Conservation (phyloP, 2,329 filamentous ascomycete species). For the Bisporella sp. region DNA sequence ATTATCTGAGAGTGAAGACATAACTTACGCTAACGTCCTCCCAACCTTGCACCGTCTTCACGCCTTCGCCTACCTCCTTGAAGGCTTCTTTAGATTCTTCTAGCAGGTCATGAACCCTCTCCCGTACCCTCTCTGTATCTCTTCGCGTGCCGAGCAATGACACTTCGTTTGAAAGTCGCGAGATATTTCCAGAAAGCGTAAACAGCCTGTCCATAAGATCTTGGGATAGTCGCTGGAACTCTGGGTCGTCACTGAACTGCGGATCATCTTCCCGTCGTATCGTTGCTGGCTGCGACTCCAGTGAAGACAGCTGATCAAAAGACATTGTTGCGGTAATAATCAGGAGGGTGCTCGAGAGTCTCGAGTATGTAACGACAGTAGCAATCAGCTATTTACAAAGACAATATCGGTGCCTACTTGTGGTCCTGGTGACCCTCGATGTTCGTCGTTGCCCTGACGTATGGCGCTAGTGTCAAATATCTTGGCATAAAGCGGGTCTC, state of each 20-base stretch:
- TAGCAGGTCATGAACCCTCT: constrained; percentile 80
- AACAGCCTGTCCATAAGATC: constrained; percentile 85
- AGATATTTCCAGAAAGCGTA: constrained; percentile 80
- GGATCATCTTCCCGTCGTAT: constrained; percentile 63
- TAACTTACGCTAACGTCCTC: constrained; percentile 67
- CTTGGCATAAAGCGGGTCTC: background rate
- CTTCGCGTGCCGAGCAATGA: constrained; percentile 80
- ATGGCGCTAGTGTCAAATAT: background rate
- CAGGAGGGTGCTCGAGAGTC: background rate
- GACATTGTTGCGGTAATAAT: constrained; percentile 56
- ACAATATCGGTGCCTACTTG: constrained; percentile 16
- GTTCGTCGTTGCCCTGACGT: background rate
- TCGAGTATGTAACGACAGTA: background rate
- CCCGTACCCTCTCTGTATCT: constrained; percentile 84
- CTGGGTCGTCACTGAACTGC: constrained; percentile 83
- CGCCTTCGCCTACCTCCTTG: constrained; percentile 84
- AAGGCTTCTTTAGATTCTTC: constrained; percentile 83
- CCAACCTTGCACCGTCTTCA: constrained; percentile 88
- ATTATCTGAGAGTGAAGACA: constrained; percentile 7
- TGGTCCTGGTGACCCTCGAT: constrained; percentile 12
- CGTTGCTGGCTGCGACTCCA: constrained; percentile 73
- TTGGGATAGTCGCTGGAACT: constrained; percentile 78
- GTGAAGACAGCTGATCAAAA: constrained; percentile 76
- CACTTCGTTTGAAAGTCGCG: constrained; percentile 77
- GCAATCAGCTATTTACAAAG: constrained; percentile 2